phyloP scores from a whole-genome alignment of 441 rosid genomes.

The Arabidopsis hybrid region DNA sequence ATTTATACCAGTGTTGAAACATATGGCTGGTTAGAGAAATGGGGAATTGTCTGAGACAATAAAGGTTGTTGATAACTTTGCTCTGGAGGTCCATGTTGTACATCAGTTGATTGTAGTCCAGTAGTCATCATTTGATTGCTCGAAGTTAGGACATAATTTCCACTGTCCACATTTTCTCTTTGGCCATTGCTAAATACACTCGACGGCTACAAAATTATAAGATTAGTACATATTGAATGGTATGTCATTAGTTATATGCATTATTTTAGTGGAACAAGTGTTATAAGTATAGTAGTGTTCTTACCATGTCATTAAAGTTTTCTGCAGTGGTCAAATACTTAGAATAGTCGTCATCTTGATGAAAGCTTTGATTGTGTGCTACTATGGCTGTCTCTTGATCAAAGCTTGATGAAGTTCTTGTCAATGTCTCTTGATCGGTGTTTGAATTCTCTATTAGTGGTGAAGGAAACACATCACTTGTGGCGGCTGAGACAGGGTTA shows the following conservation, averaged over 20 bases:
- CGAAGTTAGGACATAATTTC: not conserved
- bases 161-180: slow-evolving; percentile 15
- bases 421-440: slow-evolving; percentile 14
- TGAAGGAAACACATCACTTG: slow-evolving; percentile 8
- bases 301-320: slow-evolving; percentile 21
- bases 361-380: slow-evolving; percentile 30
- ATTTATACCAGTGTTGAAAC: slow-evolving; percentile 28
- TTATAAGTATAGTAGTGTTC: not conserved
- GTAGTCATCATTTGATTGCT: slow-evolving; percentile 12
- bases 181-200: not conserved
- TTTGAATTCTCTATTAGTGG: not conserved
- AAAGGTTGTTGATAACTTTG: slow-evolving; percentile 23
- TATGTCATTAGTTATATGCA: not conserved
- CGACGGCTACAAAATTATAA: slow-evolving; percentile 26
- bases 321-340: not conserved
- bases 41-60: not conserved
- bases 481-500: slow-evolving; percentile 4
- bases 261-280: no score
- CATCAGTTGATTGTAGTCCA: not conserved
- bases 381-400: slow-evolving; percentile 3
- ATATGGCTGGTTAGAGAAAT: slow-evolving; percentile 9
- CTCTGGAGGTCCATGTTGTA: slow-evolving; percentile 13
- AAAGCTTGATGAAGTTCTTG: no score
- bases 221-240: not conserved
- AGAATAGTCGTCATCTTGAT: not conserved